These are phyloP conservation scores for Globisporangium orthogonon DNA, from an alignment of 352 stramenopile genomes.

Conservation along the genomic window DNA sequence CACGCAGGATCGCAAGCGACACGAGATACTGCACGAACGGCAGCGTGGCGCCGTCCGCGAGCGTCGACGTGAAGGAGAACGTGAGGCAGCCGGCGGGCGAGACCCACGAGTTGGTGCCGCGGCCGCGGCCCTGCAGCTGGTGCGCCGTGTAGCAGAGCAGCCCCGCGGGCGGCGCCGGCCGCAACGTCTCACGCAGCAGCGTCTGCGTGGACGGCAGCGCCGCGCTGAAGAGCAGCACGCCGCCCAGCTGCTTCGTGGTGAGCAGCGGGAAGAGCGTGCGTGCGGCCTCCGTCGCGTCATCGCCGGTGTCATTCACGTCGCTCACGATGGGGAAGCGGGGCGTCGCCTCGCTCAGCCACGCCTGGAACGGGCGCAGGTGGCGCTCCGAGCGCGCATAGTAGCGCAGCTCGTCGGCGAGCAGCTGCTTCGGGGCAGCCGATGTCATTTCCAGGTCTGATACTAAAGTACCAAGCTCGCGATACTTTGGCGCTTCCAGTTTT, in stretches of 20 bases:
- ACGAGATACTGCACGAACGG: conserved; percentile 90
- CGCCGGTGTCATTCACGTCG: conserved; percentile 8
- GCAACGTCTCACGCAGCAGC: conserved; percentile 70
- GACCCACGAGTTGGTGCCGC: conserved; percentile 81
- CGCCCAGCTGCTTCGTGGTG: conserved; percentile 51
- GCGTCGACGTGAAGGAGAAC: conserved; percentile 87
- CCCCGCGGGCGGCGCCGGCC: conserved; percentile 47
- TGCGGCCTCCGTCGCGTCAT: conserved; percentile 20
- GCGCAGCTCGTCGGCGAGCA: conserved; percentile 54
- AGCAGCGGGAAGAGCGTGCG: conserved; percentile 43
- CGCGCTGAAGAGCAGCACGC: conserved; percentile 67
- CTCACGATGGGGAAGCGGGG: conserved; percentile 12
- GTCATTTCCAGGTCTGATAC: not conserved
- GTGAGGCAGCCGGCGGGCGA: conserved; percentile 87
- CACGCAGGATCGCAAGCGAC: conserved; percentile 80
- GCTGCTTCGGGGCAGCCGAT: conserved; percentile 22
- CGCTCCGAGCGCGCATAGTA: conserved; percentile 73
- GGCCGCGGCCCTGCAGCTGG: conserved; percentile 75
- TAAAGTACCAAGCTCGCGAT: not conserved
- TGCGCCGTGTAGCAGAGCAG: conserved; percentile 80
- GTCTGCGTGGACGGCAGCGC: conserved; percentile 78
- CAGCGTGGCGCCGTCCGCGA: conserved; percentile 71
- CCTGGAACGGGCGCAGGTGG: conserved; percentile 59
- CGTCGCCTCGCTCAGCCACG: conserved; percentile 37
- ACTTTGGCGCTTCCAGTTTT: not conserved